Conservation (phyloP, 371 early-diverging fungal species). For the Conidiobolus incongruus region DNA sequence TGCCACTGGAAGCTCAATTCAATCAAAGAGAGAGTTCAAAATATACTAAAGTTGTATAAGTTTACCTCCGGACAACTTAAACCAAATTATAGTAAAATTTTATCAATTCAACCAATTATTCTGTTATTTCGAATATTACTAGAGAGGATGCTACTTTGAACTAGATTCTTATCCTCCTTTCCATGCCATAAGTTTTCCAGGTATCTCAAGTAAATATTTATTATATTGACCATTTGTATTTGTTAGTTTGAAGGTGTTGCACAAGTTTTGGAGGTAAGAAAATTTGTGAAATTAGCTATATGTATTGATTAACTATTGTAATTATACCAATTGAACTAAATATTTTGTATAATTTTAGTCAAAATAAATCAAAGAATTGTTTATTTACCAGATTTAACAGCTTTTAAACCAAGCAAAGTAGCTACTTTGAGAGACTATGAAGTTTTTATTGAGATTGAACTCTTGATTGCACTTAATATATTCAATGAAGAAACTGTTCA, state of each 20-base stretch:
- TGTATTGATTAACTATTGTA: too few species aligned
- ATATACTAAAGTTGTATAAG: too few species aligned
- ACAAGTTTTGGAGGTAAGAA: background rate
- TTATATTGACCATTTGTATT: background rate
- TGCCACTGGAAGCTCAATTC: too few species aligned
- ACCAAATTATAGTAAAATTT: background rate
- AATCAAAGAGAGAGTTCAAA: too few species aligned
- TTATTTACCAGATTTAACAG: background rate
- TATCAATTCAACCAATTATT: background rate
- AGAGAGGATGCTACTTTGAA: background rate
- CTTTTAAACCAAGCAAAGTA: background rate
- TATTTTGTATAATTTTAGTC: background rate
- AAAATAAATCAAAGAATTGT: background rate
- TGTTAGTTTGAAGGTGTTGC: conserved; percentile 1
- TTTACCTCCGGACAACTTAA: too few species aligned
- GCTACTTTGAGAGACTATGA: background rate
- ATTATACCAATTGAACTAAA: too few species aligned
- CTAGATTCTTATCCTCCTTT: background rate
- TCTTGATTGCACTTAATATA: background rate
- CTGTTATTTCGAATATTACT: background rate
- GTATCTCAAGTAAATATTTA: too few species aligned
- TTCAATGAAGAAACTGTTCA: background rate
- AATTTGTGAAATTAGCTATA: background rate
- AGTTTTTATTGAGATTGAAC: background rate
- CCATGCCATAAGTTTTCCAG: background rate